phyloP scores from a whole-genome alignment of 768 basidiomycete genomes.

The Scleroderma citrinum region DNA sequence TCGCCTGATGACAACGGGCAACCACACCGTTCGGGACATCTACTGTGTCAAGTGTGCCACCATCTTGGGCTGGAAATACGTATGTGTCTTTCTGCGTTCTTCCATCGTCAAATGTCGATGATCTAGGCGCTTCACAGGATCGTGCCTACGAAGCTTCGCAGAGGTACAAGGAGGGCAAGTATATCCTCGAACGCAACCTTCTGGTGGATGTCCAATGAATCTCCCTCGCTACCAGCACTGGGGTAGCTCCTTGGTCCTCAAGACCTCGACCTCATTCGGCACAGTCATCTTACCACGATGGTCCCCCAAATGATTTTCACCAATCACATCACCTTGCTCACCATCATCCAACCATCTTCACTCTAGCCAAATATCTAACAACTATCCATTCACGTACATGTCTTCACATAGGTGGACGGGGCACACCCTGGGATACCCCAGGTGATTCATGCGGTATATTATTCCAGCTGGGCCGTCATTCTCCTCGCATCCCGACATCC shows the following conservation, averaged over 20 bases:
- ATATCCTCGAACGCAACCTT: slow-evolving; percentile 91
- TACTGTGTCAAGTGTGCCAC: slow-evolving; percentile 87
- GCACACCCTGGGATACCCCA: not conserved
- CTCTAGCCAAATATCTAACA: not conserved
- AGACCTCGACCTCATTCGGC: slow-evolving; percentile 7
- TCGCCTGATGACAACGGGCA: slow-evolving; percentile 93
- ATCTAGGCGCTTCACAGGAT: slow-evolving; percentile 51
- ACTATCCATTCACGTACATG: not conserved
- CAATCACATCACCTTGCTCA: too few relatives aligned
- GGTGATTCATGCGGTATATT: slow-evolving; percentile 4
- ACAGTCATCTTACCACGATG: not conserved
- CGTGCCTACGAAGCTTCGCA: slow-evolving; percentile 84
- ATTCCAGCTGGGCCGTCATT: slow-evolving; percentile 1
- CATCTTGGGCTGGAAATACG: slow-evolving; percentile 98
- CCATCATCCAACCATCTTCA: too few relatives aligned
- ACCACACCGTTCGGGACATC: slow-evolving; percentile 94
- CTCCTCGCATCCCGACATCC: slow-evolving; percentile 1
- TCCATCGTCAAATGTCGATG: too few relatives aligned
- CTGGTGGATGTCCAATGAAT: slow-evolving; percentile 78
- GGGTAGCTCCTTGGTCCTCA: slow-evolving; percentile 3
- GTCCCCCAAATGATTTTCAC: not conserved
- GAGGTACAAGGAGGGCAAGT: slow-evolving; percentile 98
- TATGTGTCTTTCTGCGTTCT: slow-evolving; percentile 25
- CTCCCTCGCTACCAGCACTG: slow-evolving; percentile 7
- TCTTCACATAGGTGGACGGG: not conserved